A percentile compares a stretch with the other conserved stretches of the same genome.
These are phyloP conservation scores for Kuraishia capsulata DNA, from an alignment of 805 yeast species.

Conservation along the genomic window DNA sequence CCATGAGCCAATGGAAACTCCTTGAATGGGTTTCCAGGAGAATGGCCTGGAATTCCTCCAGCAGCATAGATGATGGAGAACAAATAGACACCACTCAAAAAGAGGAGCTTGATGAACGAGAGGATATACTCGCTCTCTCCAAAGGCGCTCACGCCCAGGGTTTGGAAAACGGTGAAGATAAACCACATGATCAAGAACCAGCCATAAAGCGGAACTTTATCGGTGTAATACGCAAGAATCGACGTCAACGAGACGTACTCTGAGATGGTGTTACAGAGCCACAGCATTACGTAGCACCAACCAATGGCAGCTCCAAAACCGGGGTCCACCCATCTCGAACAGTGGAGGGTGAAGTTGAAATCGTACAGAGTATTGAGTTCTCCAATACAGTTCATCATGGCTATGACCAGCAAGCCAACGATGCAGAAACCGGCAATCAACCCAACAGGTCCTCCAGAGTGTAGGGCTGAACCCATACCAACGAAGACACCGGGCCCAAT, in stretches of 20 bases:
- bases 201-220: constrained; percentile 42
- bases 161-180: constrained; percentile 36
- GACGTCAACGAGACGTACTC: constrained; percentile 44
- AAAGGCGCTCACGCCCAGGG: constrained; percentile 40
- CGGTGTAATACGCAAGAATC: constrained; percentile 39
- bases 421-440: constrained; percentile 38
- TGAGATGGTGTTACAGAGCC: constrained; percentile 4
- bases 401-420: constrained; percentile 41
- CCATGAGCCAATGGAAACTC: constrained; percentile 29
- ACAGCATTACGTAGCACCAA: constrained; percentile 41
- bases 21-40: constrained; percentile 20
- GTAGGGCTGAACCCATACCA: constrained; percentile 38
- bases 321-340: constrained; percentile 39
- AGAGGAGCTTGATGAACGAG: constrained; percentile 36
- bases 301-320: constrained; percentile 53
- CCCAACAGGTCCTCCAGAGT: constrained; percentile 45
- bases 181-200: constrained; percentile 42
- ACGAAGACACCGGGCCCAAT: constrained; percentile 53
- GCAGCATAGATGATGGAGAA: constrained; percentile 32
- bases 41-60: constrained; percentile 24
- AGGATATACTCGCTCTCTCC: constrained; percentile 49
- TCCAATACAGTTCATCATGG: constrained; percentile 48
- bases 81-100: constrained; percentile 38
- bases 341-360: constrained; percentile 42
- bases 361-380: constrained; percentile 47